Evolutionary conservation across 495 filamentous ascomycete genomes (phyloP), one percentile per base, ranked within the genome.

Genomic region (Penicillium verhagenii): DNA sequence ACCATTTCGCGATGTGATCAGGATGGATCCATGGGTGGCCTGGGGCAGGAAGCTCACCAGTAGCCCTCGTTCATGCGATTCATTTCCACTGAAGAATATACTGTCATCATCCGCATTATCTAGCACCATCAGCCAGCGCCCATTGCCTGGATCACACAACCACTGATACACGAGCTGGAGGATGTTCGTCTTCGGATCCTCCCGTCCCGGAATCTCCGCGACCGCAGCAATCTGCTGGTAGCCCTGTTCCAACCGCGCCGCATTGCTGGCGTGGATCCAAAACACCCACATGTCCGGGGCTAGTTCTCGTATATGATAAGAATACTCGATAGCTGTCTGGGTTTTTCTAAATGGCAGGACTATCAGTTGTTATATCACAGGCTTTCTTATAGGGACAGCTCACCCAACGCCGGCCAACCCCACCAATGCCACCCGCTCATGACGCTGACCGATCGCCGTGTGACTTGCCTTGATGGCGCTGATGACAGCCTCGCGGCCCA

Each of bases 251-350:
- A 81, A 79, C 46, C 60, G 60, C 5, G 62, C 56, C 80, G 35
- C 7, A 49, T 49, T 55, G 19, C 52, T 55, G 24, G 52, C 52
- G 35, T 55, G 44, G 44, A 55, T 65, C 80, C 77, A 82, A 54
- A 81, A 78, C 20, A 82, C 56, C 39, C 64, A 70, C 1, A 55
- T 57, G 11, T 68, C 59, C 3, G 75, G 71, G n/a, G 58, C 48
- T 2, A 50, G 28, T 19, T 70, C 61, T 53, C 57, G 47, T 8
- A 68, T 60, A 31, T 66, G 64, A 63, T 77, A 79, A 7, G 63
- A 65, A 52, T 74, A 77, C 52, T 78, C 74, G 35, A 84, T 74
- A 3, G 80, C 79, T 42, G 82, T 72, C 50, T 82, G 77, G 1
- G 77, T 76, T 67, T 83, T 83, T 10, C 76, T 31, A n/a, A 46